Evolutionary conservation across 192 early-diverging fungal species (phyloP).

Genomic region (Backusella liffmaniae): DNA sequence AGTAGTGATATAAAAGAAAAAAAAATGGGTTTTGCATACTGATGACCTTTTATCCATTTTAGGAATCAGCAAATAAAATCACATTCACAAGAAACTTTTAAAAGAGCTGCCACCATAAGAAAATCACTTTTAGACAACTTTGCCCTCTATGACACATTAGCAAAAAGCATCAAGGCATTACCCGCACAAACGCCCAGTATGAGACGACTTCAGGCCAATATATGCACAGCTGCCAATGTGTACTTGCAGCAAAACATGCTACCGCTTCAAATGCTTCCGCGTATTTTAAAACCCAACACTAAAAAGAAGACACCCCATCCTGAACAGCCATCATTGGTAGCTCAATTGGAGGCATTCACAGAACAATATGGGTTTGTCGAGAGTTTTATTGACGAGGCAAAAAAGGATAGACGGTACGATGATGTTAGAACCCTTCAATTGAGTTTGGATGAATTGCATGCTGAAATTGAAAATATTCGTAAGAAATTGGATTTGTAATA

Average conservation of each 20-base stretch:
- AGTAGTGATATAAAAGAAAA: not conserved
- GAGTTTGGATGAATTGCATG: conserved; percentile 62
- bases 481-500: not conserved
- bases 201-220: conserved; percentile 58
- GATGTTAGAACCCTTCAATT: conserved; percentile 62
- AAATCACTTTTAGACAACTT: conserved; percentile 66
- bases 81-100: conserved; percentile 53
- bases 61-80: conserved; percentile 31
- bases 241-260: conserved; percentile 81
- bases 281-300: conserved; percentile 41
- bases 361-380: conserved; percentile 66
- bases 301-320: not conserved
- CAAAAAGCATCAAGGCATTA: conserved; percentile 56
- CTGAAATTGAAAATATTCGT: conserved; percentile 44
- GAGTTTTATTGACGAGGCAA: conserved; percentile 65
- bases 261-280: conserved; percentile 68
- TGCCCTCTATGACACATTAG: conserved; percentile 56
- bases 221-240: conserved; percentile 62
- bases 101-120: conserved; percentile 57
- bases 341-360: conserved; percentile 56
- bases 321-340: conserved; percentile 29
- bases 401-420: conserved; percentile 61
- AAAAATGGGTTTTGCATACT: too few relatives aligned
- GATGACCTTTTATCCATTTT: not conserved
- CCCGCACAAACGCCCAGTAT: conserved; percentile 45